Percentiles rank a stretch among this genome's conserved stretches.
These are phyloP conservation scores for Neoconidiobolus thromboides DNA, from an alignment of 371 early-diverging fungal species.

Conservation along the genomic window DNA sequence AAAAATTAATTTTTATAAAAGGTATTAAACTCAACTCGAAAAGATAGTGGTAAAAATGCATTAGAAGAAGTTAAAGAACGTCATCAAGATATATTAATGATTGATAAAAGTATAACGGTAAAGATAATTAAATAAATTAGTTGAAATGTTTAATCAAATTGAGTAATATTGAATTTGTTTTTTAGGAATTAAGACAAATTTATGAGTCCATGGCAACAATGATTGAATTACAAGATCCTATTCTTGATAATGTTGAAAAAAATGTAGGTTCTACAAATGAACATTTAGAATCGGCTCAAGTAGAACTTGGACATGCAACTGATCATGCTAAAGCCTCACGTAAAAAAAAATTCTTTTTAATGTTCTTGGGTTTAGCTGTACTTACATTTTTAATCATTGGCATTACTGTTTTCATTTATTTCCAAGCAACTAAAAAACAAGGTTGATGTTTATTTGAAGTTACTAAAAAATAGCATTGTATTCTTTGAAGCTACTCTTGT, in stretches of 20 bases:
- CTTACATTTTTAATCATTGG: too few species aligned
- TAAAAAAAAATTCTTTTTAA: not conserved
- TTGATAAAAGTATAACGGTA: not conserved
- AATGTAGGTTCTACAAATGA: slow-evolving; percentile 15
- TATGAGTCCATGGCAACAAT: slow-evolving; percentile 78
- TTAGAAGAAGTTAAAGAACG: not conserved
- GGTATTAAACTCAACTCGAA: not conserved
- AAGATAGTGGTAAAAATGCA: not conserved
- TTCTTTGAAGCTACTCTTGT: too few species aligned
- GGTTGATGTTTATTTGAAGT: too few species aligned
- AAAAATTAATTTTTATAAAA: too few species aligned
- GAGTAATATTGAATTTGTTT: not conserved
- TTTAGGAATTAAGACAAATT: slow-evolving; percentile 60
- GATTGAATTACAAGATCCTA: slow-evolving; percentile 56
- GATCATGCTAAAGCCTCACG: not conserved
- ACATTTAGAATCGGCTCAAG: not conserved
- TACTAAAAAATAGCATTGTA: too few species aligned
- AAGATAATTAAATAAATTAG: too few species aligned
- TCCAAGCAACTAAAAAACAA: too few species aligned
- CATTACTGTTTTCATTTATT: too few species aligned
- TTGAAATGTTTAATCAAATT: too few species aligned
- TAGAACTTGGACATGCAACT: not conserved
- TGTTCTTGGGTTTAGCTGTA: too few species aligned
- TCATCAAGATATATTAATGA: not conserved
- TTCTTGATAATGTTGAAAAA: slow-evolving; percentile 46